Evolutionary conservation across 768 basidiomycete genomes (phyloP).

Genomic region (Psilocybe sp.): DNA sequence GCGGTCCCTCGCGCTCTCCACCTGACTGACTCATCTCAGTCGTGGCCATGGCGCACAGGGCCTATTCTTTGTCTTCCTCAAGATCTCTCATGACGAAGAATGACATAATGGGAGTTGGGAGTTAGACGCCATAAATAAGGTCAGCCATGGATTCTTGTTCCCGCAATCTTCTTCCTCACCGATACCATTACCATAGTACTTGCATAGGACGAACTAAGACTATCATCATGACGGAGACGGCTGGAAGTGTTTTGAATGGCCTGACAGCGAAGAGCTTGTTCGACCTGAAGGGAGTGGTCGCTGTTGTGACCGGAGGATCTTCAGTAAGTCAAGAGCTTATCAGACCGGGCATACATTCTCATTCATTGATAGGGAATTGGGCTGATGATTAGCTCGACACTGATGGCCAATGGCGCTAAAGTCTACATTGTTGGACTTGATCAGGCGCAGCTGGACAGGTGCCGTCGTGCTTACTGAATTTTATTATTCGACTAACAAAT

Average conservation of each 20-base stretch:
- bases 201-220: too few species aligned
- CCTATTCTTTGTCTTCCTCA: neutral
- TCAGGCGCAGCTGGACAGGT: slow-evolving; percentile 5
- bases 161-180: too few species aligned
- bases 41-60: too few species aligned
- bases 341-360: neutral
- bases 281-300: slow-evolving; percentile 2
- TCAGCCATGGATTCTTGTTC: too few species aligned
- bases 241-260: neutral
- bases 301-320: slow-evolving; percentile 6
- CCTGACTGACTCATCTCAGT: too few species aligned
- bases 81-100: neutral
- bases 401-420: slow-evolving; percentile 6
- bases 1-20: too few species aligned
- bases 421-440: slow-evolving; percentile 6
- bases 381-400: slow-evolving; percentile 3
- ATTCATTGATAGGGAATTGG: slow-evolving; percentile 3
- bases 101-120: neutral
- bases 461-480: neutral
- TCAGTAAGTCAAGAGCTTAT: slow-evolving; percentile 1
- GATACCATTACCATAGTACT: too few species aligned
- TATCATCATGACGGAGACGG: neutral
- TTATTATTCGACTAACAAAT: neutral
- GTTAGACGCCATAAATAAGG: too few species aligned
- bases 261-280: slow-evolving; percentile 3